These are phyloP conservation scores for Picea mariana DNA, from an alignment of 83 land plant species.

Conservation along the genomic window DNA sequence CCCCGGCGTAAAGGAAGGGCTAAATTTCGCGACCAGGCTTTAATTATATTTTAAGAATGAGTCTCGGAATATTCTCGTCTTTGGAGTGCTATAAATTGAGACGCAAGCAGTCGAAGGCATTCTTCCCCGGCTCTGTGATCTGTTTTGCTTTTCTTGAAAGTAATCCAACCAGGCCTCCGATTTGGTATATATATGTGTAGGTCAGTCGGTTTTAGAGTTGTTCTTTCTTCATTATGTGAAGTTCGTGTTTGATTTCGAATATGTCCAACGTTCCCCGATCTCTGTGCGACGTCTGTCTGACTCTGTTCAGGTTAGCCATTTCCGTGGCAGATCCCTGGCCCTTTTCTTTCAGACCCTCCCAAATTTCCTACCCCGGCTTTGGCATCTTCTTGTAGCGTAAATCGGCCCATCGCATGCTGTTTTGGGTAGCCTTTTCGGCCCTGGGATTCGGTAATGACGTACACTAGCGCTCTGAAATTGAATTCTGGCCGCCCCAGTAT, in stretches of 20 bases:
- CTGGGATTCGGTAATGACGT: constrained; percentile 4
- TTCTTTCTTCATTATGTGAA: too few species aligned
- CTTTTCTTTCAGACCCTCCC: constrained; percentile 16
- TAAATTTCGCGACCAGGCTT: too few species aligned
- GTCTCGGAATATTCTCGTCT: too few species aligned
- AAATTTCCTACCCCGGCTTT: neutral
- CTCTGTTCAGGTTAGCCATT: constrained; percentile 32
- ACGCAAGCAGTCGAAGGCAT: too few species aligned
- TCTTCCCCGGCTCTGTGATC: too few species aligned
- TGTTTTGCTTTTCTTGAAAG: too few species aligned
- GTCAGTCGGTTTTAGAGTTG: too few species aligned
- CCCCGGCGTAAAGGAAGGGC: too few species aligned
- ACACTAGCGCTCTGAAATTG: neutral
- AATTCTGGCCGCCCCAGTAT: neutral
- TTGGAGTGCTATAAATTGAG: too few species aligned
- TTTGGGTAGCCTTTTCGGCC: neutral
- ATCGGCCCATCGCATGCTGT: neutral
- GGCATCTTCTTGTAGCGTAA: neutral
- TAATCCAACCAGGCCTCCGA: too few species aligned
- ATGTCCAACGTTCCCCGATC: constrained; percentile 41
- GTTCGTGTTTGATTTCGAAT: neutral
- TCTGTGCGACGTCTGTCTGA: constrained; percentile 34
- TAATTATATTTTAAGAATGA: too few species aligned
- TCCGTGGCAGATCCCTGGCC: constrained; percentile 50
- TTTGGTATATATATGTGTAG: too few species aligned